Evolutionary conservation across 2,329 filamentous ascomycete species (phyloP), one percentile per base, ranked within the genome.

Genomic region (Leptographium lundbergii): DNA sequence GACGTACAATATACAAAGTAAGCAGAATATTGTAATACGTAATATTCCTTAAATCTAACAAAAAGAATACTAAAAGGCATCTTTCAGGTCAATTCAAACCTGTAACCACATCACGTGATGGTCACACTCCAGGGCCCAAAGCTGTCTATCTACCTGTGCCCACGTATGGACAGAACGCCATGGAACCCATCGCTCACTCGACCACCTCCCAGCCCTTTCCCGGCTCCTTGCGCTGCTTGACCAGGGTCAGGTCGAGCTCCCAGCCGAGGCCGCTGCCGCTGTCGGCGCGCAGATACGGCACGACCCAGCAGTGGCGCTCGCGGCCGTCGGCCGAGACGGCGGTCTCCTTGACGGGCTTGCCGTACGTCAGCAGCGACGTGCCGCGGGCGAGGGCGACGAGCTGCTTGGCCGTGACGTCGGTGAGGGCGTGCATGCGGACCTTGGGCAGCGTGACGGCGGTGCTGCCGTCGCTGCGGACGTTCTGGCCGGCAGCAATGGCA

Each of bases 301-400:
- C 82, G 2, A 95, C 88, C 82, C 88, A 95, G 66, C 88, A 91
- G 71, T 94, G 87, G 55, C 91, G 80, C 62, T 73, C 73, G 61
- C 69, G 74, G 27, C 68, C 69, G 1, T 67, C 67, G 29, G 69
- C 67, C 54, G 69, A 72, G 48, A 73, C 71, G 56, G 80, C 74
- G 17, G 88, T 81, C 75, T 94, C 91, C 65, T 94, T 94, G 68
- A 96, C 85, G 1, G 94, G 92, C 75, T 97, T 97, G 4, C 90
- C 89, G 65, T 92, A 91, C 45, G 82, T 82, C 25, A 97, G 71
- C 58, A 99, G 74, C 55, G 91, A 89, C 14, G 94, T 97, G 0
- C 88, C 89, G 69, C 90, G 87, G 6, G 91, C 89, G 58, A 97
- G 76, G 1, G 82, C 84, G 4, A 88, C 82, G 6, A 99, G 78